Base-by-base conservation (phyloP, 345 rosid species). In the Gossypium longicalyx region DNA sequence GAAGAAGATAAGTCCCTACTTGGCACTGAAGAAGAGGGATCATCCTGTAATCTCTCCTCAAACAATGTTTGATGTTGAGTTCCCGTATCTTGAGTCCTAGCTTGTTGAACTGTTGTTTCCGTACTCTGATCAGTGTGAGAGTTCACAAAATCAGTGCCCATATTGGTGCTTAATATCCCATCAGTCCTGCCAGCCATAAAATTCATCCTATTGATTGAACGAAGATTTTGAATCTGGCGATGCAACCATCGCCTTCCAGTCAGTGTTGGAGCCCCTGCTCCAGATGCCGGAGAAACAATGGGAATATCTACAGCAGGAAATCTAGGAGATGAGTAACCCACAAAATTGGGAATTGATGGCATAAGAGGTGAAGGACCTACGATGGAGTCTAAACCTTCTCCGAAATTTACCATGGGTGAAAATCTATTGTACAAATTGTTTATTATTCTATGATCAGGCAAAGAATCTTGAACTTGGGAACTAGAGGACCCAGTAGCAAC, bases 31-130 rank as follows among this genome's bases (percentile, higher is more conserved):
- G 86, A 74, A 41, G 85, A 63, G 16, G 87, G 80, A 81, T 77
- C 72, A 65, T 79, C 80, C 17, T 73, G 80, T 67, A 65, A 56
- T 52, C 88, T 86, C 79, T 81, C 93, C 81, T 83, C 88, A 13
- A 88, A 74, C 67, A 77, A 48, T 73, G 56, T 51, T 51, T 51
- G 56, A 15, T 51, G 16, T 17, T 8, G 22, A 53, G 13, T 53
- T 53, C 58, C 58, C 10, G 3, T 53, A 53, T n/a, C 11, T n/a
- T 53, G 23, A 17, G 58, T 17, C 58, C 58, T 53, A 17, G 58
- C 58, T 53, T 53, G 58, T 53, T 53, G 58, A 53, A 53, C 22
- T 53, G 58, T n/a, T n/a, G 58, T 17, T 53, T 53, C 22, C 12
- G 22, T 53, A n/a, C 58, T 53, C 58, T n/a, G 58, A n/a, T n/a